Percentiles rank a stretch among this genome's conserved stretches.
Evolutionary conservation across 129 eudicot species (phyloP).

Genomic region (Artemisia annua): DNA sequence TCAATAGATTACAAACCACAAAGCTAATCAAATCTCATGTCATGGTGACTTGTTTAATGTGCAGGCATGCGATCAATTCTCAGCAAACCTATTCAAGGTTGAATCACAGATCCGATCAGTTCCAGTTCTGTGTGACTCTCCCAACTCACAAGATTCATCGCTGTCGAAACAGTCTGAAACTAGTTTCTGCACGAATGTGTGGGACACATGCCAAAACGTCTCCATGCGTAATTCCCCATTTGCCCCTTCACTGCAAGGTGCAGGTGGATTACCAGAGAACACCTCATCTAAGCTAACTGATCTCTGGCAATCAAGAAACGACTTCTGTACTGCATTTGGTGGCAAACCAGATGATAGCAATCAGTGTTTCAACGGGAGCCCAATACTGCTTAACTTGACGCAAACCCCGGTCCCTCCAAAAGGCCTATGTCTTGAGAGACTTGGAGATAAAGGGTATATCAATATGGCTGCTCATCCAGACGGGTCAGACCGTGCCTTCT

Average conservation of each 20-base stretch:
- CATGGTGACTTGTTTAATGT: no score
- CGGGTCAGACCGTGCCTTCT: conserved; percentile 85
- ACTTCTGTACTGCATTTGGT: conserved; percentile 75
- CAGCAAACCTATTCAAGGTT: no score
- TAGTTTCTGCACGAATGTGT: no score
- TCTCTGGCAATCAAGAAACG: conserved; percentile 73
- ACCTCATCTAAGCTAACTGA: conserved; percentile 60
- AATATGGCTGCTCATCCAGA: conserved; percentile 95
- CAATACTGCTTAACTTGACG: conserved; percentile 46
- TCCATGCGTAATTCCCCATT: conserved; percentile 55
- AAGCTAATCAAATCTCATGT: no score
- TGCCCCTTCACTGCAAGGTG: conserved; percentile 71
- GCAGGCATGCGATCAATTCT: no score
- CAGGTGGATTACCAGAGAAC: conserved; percentile 49
- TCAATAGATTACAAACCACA: no score
- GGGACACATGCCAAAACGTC: no score
- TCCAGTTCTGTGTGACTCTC: no score
- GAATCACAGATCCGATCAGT: no score
- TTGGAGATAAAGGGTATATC: conserved; percentile 61
- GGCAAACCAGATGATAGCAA: conserved; percentile 38
- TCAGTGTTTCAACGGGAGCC: conserved; percentile 60
- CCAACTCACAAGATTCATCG: no score
- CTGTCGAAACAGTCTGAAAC: no score
- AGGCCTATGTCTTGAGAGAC: conserved; percentile 76
- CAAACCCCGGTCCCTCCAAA: conserved; percentile 44